These are phyloP conservation scores for Fonsecaea pedrosoi DNA, from an alignment of 2,329 filamentous ascomycete genomes.

Conservation along the genomic window DNA sequence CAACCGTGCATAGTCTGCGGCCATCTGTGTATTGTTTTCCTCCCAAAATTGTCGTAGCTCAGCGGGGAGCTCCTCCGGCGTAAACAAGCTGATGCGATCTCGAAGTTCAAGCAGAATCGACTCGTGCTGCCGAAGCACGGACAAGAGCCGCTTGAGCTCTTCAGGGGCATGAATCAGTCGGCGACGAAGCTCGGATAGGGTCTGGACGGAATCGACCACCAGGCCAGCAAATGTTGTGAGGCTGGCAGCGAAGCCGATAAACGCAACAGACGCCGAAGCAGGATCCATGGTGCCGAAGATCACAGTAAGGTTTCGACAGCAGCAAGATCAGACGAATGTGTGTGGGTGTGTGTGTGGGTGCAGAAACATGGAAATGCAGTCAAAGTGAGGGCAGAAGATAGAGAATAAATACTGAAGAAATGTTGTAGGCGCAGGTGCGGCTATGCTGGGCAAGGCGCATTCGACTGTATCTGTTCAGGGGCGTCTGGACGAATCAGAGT, in stretches of 20 bases:
- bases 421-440: background rate
- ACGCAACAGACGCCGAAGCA: background rate
- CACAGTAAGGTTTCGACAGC: background rate
- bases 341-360: no score
- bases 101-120: background rate
- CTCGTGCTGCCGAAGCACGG: conserved; percentile 3
- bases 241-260: conserved; percentile 4
- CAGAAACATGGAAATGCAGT: background rate
- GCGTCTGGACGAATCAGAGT: background rate
- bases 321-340: background rate
- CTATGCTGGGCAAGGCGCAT: conserved; percentile 4
- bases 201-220: background rate
- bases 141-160: background rate
- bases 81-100: background rate
- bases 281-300: background rate
- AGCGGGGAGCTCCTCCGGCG: background rate
- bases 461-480: background rate
- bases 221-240: background rate
- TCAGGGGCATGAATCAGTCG: background rate
- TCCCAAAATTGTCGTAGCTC: background rate
- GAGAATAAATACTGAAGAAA: background rate
- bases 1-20: background rate
- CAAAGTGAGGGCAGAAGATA: background rate
- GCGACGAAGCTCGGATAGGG: background rate
- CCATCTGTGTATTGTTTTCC: background rate